A percentile compares a stretch with the other conserved stretches of the same genome.
These are phyloP conservation scores for Myxozyma udenii DNA, from an alignment of 805 yeast species.

Conservation along the genomic window DNA sequence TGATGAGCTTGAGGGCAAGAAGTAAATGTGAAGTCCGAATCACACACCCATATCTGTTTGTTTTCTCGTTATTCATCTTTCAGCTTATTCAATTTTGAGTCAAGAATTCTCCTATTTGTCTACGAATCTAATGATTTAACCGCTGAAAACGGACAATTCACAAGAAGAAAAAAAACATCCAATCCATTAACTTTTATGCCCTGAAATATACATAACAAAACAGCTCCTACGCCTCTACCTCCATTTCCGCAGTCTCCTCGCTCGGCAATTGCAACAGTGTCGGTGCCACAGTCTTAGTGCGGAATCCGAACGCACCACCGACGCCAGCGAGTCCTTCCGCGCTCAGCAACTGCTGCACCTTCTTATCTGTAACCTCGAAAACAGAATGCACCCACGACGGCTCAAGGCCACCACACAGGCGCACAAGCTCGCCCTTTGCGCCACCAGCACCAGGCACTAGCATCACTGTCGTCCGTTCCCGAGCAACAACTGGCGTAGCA, in stretches of 20 bases:
- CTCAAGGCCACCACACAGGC: slow-evolving; percentile 79
- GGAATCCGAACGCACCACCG: slow-evolving; percentile 3
- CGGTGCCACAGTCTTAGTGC: slow-evolving; percentile 5
- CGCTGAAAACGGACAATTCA: too few relatives aligned
- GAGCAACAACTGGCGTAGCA: slow-evolving; percentile 61
- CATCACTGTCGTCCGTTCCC: slow-evolving; percentile 75
- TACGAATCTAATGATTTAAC: too few relatives aligned
- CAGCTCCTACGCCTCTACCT: neutral
- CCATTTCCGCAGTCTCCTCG: neutral
- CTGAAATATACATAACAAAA: too few relatives aligned
- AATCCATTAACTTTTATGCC: too few relatives aligned
- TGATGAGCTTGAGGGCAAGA: slow-evolving; percentile 26
- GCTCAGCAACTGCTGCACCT: slow-evolving; percentile 4
- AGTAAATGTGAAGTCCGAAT: slow-evolving; percentile 12
- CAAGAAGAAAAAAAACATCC: too few relatives aligned
- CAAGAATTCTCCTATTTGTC: neutral
- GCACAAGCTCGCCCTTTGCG: slow-evolving; percentile 52
- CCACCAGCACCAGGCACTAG: slow-evolving; percentile 42
- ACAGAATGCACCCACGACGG: slow-evolving; percentile 89
- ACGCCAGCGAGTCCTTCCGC: slow-evolving; percentile 4
- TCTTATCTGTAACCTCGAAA: slow-evolving; percentile 56
- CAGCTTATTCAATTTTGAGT: neutral
- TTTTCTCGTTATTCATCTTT: neutral
- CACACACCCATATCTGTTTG: too few relatives aligned
- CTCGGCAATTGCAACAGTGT: slow-evolving; percentile 2